phyloP scores from a whole-genome alignment of 129 eudicot genomes.

The Tanacetum coccineum region DNA sequence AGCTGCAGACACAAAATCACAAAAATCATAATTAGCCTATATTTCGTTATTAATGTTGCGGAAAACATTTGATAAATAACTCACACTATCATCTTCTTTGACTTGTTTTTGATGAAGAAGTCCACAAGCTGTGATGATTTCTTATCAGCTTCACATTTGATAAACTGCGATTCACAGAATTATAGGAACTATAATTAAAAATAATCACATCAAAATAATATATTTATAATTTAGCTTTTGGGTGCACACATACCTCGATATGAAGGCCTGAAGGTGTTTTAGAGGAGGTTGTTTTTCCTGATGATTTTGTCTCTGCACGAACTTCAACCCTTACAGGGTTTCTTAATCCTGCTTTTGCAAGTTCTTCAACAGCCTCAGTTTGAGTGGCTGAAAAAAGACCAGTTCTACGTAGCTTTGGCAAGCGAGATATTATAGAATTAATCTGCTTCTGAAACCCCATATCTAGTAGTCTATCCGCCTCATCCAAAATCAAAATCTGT shows the following conservation, averaged over 20 bases:
- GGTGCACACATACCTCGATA: constrained; percentile 57
- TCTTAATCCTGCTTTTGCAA: constrained; percentile 87
- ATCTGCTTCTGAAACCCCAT: constrained; percentile 97
- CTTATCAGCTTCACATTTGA: constrained; percentile 87
- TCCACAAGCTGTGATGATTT: constrained; percentile 81
- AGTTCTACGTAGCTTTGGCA: constrained; percentile 95
- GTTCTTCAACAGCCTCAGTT: constrained; percentile 93
- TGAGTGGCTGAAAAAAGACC: constrained; percentile 99
- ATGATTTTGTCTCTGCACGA: constrained; percentile 59
- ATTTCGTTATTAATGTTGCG: background rate
- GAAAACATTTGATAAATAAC: constrained; percentile 18
- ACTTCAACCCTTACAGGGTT: constrained; percentile 97
- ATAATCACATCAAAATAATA: background rate
- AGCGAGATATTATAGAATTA: constrained; percentile 66
- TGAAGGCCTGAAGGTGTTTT: constrained; percentile 91
- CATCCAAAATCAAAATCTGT: constrained; percentile 90
- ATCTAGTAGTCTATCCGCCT: constrained; percentile 91
- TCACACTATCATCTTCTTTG: constrained; percentile 74
- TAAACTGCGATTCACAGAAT: constrained; percentile 71
- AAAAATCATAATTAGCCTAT: background rate
- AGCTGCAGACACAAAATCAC: constrained; percentile 40
- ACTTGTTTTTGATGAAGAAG: constrained; percentile 60
- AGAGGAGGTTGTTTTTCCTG: constrained; percentile 35
- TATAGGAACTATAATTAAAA: constrained; percentile 8
- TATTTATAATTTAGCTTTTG: constrained; percentile 9